Evolutionary conservation across 345 rosid genomes (phyloP), one percentile per base, ranked within the genome.

Genomic region (Bruguiera parviflora): DNA sequence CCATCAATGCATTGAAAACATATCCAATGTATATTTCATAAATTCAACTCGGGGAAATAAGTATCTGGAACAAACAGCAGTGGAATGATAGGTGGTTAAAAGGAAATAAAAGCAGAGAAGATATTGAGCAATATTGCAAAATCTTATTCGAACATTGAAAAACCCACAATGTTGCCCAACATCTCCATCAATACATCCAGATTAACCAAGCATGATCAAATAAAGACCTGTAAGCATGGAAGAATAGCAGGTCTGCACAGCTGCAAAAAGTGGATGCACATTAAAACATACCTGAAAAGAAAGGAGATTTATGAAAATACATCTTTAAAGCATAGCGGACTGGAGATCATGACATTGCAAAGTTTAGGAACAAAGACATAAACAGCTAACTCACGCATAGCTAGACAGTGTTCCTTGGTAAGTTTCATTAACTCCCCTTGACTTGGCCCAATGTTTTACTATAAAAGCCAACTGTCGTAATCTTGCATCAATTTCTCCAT

Each of bases 191-290:
- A 27, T 22, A 13, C n/a, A 37, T 66, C 72, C 13, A 47, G 53
- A 18, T 51, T 19, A 51, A 29, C 29, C 24, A 6, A 47, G 64
- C 61, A 58, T 69, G 22, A 46, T 33, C 62, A 25, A 29, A 43
- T 63, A 46, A 65, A 57, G 11, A 88, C 99, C 96, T 95, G 99
- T 75, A 95, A 89, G 81, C 96, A 95, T 29, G 99, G 99, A 75
- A 95, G 97, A 61, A 95, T 89, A 52, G 99, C 87, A 24, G 96
- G 99, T 53, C 87, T 83, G 33, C 99, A 92, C 70, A 51, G 88
- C 80, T 95, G 99, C 80, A 95, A 73, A 85, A 88, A 95, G 76
- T 92, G 94, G 78, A 95, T 95, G 82, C 99, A 95, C 99, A 95
- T 92, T 63, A 95, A 71, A 63, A 95, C 99, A 71, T 92, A 92